Evolutionary conservation across 768 basidiomycete species (phyloP), one percentile per base, ranked within the genome.

Genomic region (Psilocybe cubensis): DNA sequence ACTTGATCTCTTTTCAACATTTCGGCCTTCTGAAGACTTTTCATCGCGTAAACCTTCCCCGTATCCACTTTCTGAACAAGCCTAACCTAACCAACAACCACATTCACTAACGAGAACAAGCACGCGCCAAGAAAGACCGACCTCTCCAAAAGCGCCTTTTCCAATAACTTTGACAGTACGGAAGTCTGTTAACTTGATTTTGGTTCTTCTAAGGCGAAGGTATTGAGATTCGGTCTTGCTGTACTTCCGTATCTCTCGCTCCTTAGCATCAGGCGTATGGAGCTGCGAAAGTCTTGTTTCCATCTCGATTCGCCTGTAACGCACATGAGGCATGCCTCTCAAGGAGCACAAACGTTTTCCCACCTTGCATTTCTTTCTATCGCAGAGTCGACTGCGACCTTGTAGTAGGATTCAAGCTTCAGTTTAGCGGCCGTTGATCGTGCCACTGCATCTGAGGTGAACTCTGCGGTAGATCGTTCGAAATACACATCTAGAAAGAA

Each of bases 1-100:
- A 94, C 96, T 84, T 98, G 96, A 72, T 99, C 96, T 65, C 96
- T 93, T 74, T 97, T 96, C 79, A 99, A 88, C 96, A 99, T 99
- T 74, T 99, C 96, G 38, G 90, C 89, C 78, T 99, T 99, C 74
- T 93, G 89, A 69, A 99, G 74, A 62, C 95, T 97, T 83, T 99
- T 99, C 96, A 99, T 98, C 31, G 96, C 96, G 71, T 98, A 99
- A 43, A 99, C 96, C 78, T 95, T 96, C 52, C 91, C 94, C 1
- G 96, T 98, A 70, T 98, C 96, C 52, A 89, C 84, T 76, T 99
- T 99, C 73, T 99, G 96, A 41, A 97, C 95, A 41, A 99, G 79
- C 54, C 96, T 87, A 31, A 98, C 95, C 92, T 94, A 56, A 40
- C 35, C 23, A 21, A 40, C 23, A 40, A 50, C 21, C 18, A 21